phyloP scores from a whole-genome alignment of 202 grass and related monocot species.

The Bolboschoenoplectus hybrid region DNA sequence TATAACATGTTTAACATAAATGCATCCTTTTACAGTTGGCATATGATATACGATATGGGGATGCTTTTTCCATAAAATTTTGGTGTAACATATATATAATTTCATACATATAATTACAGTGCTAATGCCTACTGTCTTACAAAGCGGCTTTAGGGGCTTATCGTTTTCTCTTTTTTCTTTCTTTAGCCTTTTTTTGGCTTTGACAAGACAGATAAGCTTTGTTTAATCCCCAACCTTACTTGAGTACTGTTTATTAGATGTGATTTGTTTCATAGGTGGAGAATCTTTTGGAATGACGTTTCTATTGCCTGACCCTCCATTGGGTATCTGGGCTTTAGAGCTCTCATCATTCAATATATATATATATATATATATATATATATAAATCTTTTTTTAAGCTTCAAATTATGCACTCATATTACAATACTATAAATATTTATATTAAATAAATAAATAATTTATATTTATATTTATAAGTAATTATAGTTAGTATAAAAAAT shows the following conservation, averaged over 20 bases:
- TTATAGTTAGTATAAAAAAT: too few relatives aligned
- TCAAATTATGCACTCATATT: too few relatives aligned
- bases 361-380: too few relatives aligned
- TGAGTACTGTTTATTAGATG: conserved; percentile 26
- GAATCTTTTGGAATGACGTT: conserved; percentile 61
- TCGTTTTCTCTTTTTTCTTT: conserved; percentile 30
- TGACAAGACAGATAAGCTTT: conserved; percentile 51
- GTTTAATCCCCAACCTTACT: conserved; percentile 27
- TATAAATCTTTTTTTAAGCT: too few relatives aligned
- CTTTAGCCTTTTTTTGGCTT: conserved; percentile 37
- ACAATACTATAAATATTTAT: too few relatives aligned
- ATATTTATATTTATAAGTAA: too few relatives aligned
- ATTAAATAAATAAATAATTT: too few relatives aligned
- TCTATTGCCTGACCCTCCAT: conserved; percentile 38
- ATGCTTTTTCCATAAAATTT: conserved; percentile 34
- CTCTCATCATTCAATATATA: neutral
- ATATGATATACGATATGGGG: neutral
- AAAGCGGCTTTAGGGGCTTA: conserved; percentile 32
- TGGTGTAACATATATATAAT: neutral
- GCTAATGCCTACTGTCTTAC: neutral
- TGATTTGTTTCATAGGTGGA: conserved; percentile 46
- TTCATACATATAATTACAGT: neutral
- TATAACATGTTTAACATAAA: conserved; percentile 16
- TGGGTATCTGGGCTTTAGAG: conserved; percentile 35
- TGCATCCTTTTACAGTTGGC: conserved; percentile 19